A percentile compares a stretch with the other conserved stretches of the same genome.
Conservation (phyloP, 495 filamentous ascomycete genomes). For the Annulohypoxylon maeteangense region DNA sequence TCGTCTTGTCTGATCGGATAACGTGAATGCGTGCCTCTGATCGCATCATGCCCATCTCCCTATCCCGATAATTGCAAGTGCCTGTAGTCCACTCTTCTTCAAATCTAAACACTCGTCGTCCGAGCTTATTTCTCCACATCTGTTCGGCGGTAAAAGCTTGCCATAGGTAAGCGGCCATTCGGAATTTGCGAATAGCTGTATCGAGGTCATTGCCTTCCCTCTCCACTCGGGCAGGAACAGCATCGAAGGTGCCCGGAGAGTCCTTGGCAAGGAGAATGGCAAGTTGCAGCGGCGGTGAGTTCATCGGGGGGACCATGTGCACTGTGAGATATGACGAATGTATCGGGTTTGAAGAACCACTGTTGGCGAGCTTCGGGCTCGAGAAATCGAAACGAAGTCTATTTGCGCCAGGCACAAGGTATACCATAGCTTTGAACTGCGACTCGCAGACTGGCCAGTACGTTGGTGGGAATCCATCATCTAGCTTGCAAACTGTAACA, state of each 20-base stretch:
- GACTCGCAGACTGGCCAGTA: constrained; percentile 87
- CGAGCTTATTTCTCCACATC: constrained; percentile 88
- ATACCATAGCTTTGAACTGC: constrained; percentile 87
- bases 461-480: constrained; percentile 83
- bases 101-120: constrained; percentile 84
- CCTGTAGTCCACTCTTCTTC: constrained; percentile 94
- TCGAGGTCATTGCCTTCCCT: constrained; percentile 84
- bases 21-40: constrained; percentile 91
- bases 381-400: constrained; percentile 84
- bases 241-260: constrained; percentile 87
- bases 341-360: constrained; percentile 71
- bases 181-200: constrained; percentile 82
- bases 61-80: constrained; percentile 76
- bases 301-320: constrained; percentile 83
- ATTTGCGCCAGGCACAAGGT: constrained; percentile 89
- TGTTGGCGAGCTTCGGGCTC: constrained; percentile 79
- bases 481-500: constrained; percentile 80
- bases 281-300: constrained; percentile 81
- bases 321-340: constrained; percentile 83
- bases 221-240: constrained; percentile 75
- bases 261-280: constrained; percentile 87
- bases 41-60: constrained; percentile 73
- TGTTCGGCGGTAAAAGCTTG: constrained; percentile 95
- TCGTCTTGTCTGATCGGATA: constrained; percentile 81
- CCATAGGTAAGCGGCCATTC: constrained; percentile 94